Evolutionary conservation across 805 yeast species (phyloP), one percentile per base, ranked within the genome.

Genomic region (Blastobotrys terrestris): DNA sequence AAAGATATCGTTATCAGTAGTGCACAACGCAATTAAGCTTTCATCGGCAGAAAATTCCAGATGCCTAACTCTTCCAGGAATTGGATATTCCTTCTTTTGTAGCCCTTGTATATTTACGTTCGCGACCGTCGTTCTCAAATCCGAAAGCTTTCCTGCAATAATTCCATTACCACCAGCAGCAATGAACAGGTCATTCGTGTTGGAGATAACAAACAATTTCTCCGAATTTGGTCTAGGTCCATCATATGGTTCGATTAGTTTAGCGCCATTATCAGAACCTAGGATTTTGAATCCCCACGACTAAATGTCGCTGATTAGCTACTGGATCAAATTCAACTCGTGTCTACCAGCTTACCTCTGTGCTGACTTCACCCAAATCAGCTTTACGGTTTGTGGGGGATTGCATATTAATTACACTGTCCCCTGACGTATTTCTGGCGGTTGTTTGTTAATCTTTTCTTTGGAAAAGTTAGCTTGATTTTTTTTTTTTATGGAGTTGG

Each of bases 41-140:
- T 66, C 67, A 39, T 62, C 65, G 7, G 64, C 42, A 16, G 64
- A 55, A 48, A 66, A 58, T 7, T 46, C 49, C 42, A 65, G 22
- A 22, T 49, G 47, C 46, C 52, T 45, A 14, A 60, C 47, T 40
- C 46, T 44, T 16, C 50, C 50, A 2, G 56, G 48, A 31, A 48
- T 39, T 7, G 26, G 44, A 31, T 51, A 31, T 22, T 22, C 46
- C 11, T 21, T 16, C 13, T 44, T 44, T 19, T 40, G n/a, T 39
- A 22, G 59, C 41, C 19, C 41, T 4, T 15, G 39, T 15, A 44
- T 44, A 1, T 49, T 44, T 41, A 51, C 55, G 40, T 48, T 51
- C 4, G 46, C 44, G 3, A 53, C 52, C 13, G 50, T 7, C 13
- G 45, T 39, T 41, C 66, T 55, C 46, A 66, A 51, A 4, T 46